These are phyloP conservation scores for Monosporascus sp. DNA, from an alignment of 2,329 filamentous ascomycete genomes.

Conservation along the genomic window DNA sequence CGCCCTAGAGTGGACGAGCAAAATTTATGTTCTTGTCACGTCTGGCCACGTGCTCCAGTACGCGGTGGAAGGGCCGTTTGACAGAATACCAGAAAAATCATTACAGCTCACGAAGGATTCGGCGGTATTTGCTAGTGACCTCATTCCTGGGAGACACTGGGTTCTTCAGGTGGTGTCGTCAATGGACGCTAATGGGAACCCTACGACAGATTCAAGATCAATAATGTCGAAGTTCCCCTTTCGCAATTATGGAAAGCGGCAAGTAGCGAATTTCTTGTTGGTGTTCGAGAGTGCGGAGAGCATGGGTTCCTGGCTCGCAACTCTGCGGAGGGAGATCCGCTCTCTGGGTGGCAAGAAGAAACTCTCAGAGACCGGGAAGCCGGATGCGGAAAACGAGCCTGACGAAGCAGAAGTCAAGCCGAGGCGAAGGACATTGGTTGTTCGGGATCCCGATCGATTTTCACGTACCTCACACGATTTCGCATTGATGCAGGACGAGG, in stretches of 20 bases:
- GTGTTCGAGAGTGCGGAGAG: constrained; percentile 68
- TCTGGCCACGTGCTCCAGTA: constrained; percentile 74
- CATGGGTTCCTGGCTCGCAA: constrained; percentile 71
- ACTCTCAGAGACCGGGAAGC: constrained; percentile 53
- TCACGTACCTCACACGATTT: constrained; percentile 34
- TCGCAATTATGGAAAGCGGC: constrained; percentile 49
- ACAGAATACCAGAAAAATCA: constrained; percentile 69
- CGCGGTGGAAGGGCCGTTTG: constrained; percentile 61
- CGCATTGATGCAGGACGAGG: constrained; percentile 25
- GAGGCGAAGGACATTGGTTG: constrained; percentile 43
- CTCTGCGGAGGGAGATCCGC: constrained; percentile 66
- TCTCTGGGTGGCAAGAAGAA: constrained; percentile 61
- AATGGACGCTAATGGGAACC: constrained; percentile 52
- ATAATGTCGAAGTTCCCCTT: constrained; percentile 62
- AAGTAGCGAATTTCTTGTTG: constrained; percentile 61
- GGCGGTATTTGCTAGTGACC: constrained; percentile 73
- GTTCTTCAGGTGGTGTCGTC: constrained; percentile 69
- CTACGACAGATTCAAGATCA: constrained; percentile 49
- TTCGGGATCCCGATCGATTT: constrained; percentile 43
- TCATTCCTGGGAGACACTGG: constrained; percentile 75
- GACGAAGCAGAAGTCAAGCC: constrained; percentile 31
- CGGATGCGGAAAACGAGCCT: constrained; percentile 36
- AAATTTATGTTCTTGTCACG: constrained; percentile 66
- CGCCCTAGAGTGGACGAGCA: constrained; percentile 62
- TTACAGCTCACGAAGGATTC: constrained; percentile 68